Evolutionary conservation across 148 eudicot genomes (phyloP), one percentile per base, ranked within the genome.

Genomic region (Fagopyrum tataricum): DNA sequence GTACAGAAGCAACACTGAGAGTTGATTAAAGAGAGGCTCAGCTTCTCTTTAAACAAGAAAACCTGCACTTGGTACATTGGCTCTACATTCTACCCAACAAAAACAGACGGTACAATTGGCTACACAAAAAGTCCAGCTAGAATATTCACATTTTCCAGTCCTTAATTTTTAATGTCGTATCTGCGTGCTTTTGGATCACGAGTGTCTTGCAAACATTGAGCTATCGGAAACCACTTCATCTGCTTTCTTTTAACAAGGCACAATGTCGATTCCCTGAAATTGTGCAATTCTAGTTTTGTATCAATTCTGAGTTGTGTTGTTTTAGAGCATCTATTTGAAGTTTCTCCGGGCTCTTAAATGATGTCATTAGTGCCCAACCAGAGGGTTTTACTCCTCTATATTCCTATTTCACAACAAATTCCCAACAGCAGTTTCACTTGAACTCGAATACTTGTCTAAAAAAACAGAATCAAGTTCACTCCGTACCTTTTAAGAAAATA

Each of bases 401-500:
- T 9, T n/a, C 59, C 21, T 53, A 53, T 5, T 53, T 23, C 17
- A 53, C 59, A 53, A n/a, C n/a, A n/a, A n/a, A n/a, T n/a, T n/a
- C n/a, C 6, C 23, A 53, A 53, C 24, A 5, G 8, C 23, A 18
- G 17, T 53, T 53, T 53, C n/a, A 17, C 23, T 23, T 52, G 4
- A 7, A 14, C n/a, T n/a, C n/a, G n/a, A 17, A 4, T 52, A 47
- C 51, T 8, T 48, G 4, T 48, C 15, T 48, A 4, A 12, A 11
- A 48, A 17, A 49, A 7, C 21, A 24, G 61, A 20, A 55, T 6
- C 61, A 20, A 55, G 4, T 55, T 20, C 17, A 64, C 14, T 64
- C 7, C 39, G 5, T 64, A 64, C 43, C 67, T 78, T 89, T 89
- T 78, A 94, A 43, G 93, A 85, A 77, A 95, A 92, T 52, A 95